A percentile compares a stretch with the other conserved stretches of the same genome.
phyloP scores from a whole-genome alignment of 163 green algal species.

The Scenedesmus sp. region DNA sequence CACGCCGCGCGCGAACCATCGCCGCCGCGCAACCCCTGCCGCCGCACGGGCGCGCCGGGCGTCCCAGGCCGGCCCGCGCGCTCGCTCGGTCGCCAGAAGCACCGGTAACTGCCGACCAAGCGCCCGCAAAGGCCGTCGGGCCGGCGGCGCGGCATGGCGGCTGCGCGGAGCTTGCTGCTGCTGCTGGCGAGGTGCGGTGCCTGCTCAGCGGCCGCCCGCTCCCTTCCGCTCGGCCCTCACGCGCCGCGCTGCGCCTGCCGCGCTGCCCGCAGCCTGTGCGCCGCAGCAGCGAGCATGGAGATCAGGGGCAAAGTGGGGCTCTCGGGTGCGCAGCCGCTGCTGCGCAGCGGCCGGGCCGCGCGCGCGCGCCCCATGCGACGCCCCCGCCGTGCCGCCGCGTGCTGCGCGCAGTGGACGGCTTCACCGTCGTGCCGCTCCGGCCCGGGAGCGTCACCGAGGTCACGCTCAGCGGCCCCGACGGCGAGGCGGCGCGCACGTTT shows the following conservation, averaged over 20 bases:
- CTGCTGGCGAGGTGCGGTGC: conserved; percentile 6
- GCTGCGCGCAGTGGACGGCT: conserved; percentile 17
- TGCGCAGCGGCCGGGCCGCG: neutral
- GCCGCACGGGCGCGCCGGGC: no score
- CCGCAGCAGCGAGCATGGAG: neutral
- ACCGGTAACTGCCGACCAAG: no score
- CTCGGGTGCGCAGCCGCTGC: neutral
- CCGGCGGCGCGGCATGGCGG: no score
- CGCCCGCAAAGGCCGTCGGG: no score
- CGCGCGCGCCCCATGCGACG: no score
- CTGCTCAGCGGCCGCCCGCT: neutral
- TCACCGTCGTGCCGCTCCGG: conserved; percentile 23
- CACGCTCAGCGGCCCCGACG: neutral
- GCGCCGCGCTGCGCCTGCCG: no score
- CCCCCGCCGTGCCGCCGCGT: neutral
- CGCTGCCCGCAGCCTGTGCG: neutral
- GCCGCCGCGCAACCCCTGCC: no score
- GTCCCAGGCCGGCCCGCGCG: no score
- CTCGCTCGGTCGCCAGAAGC: no score
- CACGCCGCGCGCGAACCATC: no score
- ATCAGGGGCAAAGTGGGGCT: conserved; percentile 27
- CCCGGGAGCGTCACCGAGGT: conserved; percentile 30
- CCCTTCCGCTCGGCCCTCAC: no score
- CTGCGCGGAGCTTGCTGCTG: conserved; percentile 1
- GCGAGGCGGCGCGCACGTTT: conserved; percentile 37